A percentile compares a stretch with the other conserved stretches of the same genome.
Evolutionary conservation across 1,284 basidiomycete species (phyloP).

Genomic region (Porodaedalea pini): DNA sequence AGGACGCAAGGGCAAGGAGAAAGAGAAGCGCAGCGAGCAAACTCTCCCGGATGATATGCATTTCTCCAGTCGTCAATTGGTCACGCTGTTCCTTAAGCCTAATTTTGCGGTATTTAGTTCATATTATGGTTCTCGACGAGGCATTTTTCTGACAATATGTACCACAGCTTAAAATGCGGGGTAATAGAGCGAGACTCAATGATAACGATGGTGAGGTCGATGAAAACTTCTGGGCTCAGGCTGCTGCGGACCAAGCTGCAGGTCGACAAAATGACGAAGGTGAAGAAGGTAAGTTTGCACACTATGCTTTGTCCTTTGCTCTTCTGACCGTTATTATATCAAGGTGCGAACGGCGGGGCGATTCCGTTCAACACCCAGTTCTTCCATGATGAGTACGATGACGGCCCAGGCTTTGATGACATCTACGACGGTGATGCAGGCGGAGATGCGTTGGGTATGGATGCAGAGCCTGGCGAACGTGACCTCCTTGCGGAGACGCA

Average conservation of each 20-base stretch:
- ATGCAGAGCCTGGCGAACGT: constrained; percentile 68
- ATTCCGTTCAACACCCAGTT: constrained; percentile 94
- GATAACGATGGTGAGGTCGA: constrained; percentile 80
- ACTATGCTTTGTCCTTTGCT: neutral
- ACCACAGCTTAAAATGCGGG: constrained; percentile 77
- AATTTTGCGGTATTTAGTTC: constrained; percentile 73
- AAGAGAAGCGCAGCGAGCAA: constrained; percentile 72
- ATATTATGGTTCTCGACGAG: neutral
- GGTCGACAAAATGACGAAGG: constrained; percentile 51
- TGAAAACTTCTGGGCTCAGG: constrained; percentile 93
- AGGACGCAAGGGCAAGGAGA: constrained; percentile 38
- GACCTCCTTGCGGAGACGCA: constrained; percentile 83
- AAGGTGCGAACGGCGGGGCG: constrained; percentile 48
- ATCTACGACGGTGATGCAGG: constrained; percentile 53
- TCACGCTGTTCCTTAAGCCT: constrained; percentile 93
- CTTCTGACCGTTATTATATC: constrained; percentile 13
- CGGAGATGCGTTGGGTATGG: constrained; percentile 39
- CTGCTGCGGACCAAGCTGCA: constrained; percentile 76
- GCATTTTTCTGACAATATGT: constrained; percentile 13
- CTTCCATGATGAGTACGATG: constrained; percentile 92
- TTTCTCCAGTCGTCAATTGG: constrained; percentile 85
- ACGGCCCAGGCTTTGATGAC: constrained; percentile 75
- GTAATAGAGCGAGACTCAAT: constrained; percentile 55
- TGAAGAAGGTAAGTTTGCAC: constrained; percentile 53
- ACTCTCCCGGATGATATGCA: constrained; percentile 96